A percentile compares a stretch with the other conserved stretches of the same genome.
These are phyloP conservation scores for Nothomitra cinnamomea DNA, from an alignment of 2,329 filamentous ascomycete genomes.

Conservation along the genomic window DNA sequence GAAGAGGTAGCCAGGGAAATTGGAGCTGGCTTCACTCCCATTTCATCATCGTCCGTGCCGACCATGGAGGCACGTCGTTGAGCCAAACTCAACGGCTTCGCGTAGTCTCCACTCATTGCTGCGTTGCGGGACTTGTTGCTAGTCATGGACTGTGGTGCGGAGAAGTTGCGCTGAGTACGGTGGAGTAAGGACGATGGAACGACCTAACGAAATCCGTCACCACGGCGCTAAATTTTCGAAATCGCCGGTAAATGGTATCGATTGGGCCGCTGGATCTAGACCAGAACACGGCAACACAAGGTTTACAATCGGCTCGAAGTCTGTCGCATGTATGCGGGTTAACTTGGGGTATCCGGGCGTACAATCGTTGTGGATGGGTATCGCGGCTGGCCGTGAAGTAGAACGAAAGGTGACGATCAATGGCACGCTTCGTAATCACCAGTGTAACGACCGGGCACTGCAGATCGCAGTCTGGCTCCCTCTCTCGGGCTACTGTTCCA, in stretches of 20 bases:
- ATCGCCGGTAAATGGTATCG: no score
- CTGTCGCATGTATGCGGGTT: not conserved
- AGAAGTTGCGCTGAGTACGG: not conserved
- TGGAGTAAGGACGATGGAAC: no score
- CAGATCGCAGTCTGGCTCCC: not conserved
- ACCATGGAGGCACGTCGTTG: slow-evolving; percentile 1
- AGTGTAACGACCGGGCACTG: not conserved
- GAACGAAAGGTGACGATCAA: not conserved
- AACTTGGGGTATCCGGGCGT: not conserved
- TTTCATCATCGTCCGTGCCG: slow-evolving; percentile 3
- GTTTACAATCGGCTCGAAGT: not conserved
- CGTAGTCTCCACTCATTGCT: not conserved
- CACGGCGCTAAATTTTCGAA: no score
- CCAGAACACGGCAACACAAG: not conserved
- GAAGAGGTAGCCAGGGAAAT: not conserved
- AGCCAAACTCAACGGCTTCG: not conserved
- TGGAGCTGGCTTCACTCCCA: not conserved
- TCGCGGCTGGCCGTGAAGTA: not conserved
- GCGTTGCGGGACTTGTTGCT: not conserved
- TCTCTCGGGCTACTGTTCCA: not conserved
- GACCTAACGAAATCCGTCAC: no score
- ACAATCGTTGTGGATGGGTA: not conserved
- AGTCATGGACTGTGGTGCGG: not conserved
- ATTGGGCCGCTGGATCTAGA: not conserved
- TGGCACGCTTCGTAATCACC: not conserved